These are phyloP conservation scores for Bisporella sp. DNA, from an alignment of 2,329 filamentous ascomycete species.

Conservation along the genomic window DNA sequence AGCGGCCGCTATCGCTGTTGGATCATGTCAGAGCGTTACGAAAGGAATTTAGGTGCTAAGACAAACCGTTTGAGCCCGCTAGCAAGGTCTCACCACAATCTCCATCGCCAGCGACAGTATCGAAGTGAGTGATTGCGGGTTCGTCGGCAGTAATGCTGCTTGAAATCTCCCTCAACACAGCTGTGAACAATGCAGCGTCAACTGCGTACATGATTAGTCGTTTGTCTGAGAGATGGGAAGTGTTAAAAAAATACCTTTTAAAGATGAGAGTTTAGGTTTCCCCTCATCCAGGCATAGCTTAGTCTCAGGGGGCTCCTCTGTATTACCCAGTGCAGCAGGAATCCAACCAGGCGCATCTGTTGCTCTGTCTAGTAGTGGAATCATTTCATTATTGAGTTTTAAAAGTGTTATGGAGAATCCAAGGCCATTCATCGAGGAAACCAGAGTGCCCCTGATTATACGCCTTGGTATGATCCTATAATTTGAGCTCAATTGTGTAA, in stretches of 20 bases:
- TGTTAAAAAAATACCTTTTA: no score
- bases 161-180: background rate
- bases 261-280: no score
- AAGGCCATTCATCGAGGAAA: conserved; percentile 44
- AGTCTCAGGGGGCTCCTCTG: no score
- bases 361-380: conserved; percentile 9
- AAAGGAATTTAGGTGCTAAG: no score
- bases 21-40: no score
- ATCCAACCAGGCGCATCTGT: conserved; percentile 35
- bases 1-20: no score
- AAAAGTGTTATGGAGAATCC: conserved; percentile 47
- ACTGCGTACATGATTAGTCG: no score
- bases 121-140: conserved; percentile 27
- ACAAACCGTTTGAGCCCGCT: no score
- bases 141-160: conserved; percentile 24
- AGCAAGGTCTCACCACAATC: conserved; percentile 17
- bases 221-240: no score
- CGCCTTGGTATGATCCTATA: background rate
- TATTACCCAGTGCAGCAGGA: conserved; percentile 20
- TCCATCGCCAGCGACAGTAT: conserved; percentile 31
- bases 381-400: conserved; percentile 26
- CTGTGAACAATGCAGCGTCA: no score
- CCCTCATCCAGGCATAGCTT: no score
- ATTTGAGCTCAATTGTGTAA: background rate
- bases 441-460: conserved; percentile 39